Base-by-base conservation (phyloP, 805 yeast genomes). In the Brettanomyces anomalus region DNA sequence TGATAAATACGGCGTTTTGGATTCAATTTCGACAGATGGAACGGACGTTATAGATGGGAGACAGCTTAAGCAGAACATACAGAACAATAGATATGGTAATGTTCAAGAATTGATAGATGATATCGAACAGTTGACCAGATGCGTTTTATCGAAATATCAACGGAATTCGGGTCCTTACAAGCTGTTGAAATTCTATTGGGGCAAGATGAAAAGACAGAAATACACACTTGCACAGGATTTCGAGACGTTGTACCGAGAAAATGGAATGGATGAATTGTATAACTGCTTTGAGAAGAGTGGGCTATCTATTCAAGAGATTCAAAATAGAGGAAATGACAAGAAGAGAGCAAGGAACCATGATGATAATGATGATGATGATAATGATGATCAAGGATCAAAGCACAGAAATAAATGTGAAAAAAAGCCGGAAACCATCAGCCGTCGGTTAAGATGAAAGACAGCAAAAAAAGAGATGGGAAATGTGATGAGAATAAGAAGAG, bases 71-170 rank as follows among this genome's bases (percentile, higher is more conserved):
- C 43, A 48, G 3, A 59, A 56, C 31, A 60, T 56, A 33, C 47
- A 47, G 3, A 42, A 30, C 4, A 58, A 57, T 39, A 50, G 47
- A 10, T 70, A 68, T 48, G 32, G 42, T 2, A 46, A 54, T 2
- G 50, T 66, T 1, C 45, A 47, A 5, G 51, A 53, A 7, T 56
- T 69, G 4, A 43, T 59, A 2, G 26, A 48, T 3, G 72, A 68
- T 42, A 48, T 70, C 10, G 51, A 55, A 4, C 41, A 42, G 4
- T 50, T 71, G n/a, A 49, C 57, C 20, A 40, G 42, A 4, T 53
- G 53, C 46, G 44, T 50, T 14, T 20, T 40, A n/a, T 17, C 40
- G 2, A 37, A 15, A n/a, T 11, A 31, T 5, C 3, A 17, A 2
- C 18, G 17, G 15, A 32, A 14, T 26, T 31, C 41, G 11, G 36